Conservation (phyloP, 1,139 yeast species). For the Saccharomyces pastorianus region DNA sequence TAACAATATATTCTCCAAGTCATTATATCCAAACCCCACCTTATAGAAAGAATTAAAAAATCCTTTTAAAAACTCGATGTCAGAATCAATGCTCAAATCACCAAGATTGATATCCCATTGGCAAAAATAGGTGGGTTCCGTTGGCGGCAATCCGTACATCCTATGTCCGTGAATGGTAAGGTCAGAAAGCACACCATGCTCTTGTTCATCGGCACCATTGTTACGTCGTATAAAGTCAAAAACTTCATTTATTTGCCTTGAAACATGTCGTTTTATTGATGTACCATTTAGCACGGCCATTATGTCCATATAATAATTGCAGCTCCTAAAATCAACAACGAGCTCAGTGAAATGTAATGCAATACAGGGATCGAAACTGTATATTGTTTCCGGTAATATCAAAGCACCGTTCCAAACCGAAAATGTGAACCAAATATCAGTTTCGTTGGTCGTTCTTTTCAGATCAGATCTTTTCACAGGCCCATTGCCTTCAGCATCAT, state of each 20-base stretch:
- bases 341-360: conserved; percentile 57
- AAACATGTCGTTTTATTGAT: conserved; percentile 24
- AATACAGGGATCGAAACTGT: conserved; percentile 55
- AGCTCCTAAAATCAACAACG: conserved; percentile 72
- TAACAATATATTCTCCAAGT: conserved; percentile 65
- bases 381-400: conserved; percentile 64
- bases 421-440: conserved; percentile 67
- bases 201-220: conserved; percentile 9
- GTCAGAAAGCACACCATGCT: conserved; percentile 34
- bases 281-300: conserved; percentile 36
- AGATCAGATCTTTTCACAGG: conserved; percentile 27
- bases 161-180: conserved; percentile 74
- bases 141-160: conserved; percentile 86
- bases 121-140: conserved; percentile 78
- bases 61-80: conserved; percentile 41
- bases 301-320: conserved; percentile 85
- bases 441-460: conserved; percentile 56
- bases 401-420: conserved; percentile 63
- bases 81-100: conserved; percentile 45
- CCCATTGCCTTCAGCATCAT: conserved; percentile 6
- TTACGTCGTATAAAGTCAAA: conserved; percentile 31
- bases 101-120: conserved; percentile 82
- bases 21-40: conserved; percentile 56
- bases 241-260: conserved; percentile 49
- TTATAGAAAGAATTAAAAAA: conserved; percentile 40